Evolutionary conservation across 106 monocot species (phyloP).

Genomic region (Apostasia ramifera): DNA sequence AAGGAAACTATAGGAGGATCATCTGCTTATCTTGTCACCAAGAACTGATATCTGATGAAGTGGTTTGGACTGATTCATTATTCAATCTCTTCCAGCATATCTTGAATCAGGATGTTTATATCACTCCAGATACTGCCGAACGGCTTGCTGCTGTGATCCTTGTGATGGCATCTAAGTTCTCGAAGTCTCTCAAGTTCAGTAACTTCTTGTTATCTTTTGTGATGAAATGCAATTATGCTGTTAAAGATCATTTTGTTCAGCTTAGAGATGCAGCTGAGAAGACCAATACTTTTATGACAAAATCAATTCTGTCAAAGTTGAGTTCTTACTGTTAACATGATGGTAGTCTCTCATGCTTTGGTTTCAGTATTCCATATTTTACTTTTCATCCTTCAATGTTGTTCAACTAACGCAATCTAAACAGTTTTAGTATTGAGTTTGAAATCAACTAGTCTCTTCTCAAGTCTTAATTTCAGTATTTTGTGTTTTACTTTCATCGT

Average conservation of each 20-base stretch:
- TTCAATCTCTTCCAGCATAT: constrained; percentile 70
- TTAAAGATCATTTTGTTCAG: constrained; percentile 21
- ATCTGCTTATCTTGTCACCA: constrained; percentile 49
- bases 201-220: constrained; percentile 72
- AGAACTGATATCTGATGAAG: constrained; percentile 30
- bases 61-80: constrained; percentile 67
- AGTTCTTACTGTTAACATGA: not conserved
- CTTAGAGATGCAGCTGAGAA: constrained; percentile 47
- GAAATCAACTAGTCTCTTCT: no score
- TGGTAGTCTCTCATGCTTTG: no score
- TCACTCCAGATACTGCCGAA: constrained; percentile 63
- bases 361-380: no score
- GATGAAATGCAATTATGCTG: constrained; percentile 35
- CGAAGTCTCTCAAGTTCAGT: constrained; percentile 72
- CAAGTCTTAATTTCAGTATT: no score
- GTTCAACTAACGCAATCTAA: no score
- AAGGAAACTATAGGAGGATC: constrained; percentile 13
- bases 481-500: no score
- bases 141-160: constrained; percentile 34
- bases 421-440: no score
- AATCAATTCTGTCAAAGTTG: constrained; percentile 66
- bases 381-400: no score
- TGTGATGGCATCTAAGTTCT: constrained; percentile 24
- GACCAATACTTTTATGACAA: constrained; percentile 76
- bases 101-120: constrained; percentile 33